Evolutionary conservation across 345 rosid genomes (phyloP).

Genomic region (Eucalyptus pauciflora): DNA sequence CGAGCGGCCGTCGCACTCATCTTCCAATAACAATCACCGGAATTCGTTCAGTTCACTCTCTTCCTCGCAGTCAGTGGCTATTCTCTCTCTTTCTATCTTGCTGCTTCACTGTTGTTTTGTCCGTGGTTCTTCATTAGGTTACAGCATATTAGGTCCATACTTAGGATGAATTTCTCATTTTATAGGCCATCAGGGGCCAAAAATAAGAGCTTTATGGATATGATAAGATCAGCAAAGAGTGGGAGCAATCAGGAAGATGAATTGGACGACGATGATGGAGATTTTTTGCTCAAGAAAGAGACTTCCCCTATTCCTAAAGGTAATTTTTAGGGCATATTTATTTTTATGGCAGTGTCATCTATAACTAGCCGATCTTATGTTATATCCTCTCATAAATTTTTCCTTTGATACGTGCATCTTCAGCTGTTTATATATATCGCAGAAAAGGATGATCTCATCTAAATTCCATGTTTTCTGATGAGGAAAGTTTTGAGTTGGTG

Average conservation of each 20-base stretch:
- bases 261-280: conserved; percentile 68
- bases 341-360: neutral
- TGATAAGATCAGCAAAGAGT: conserved; percentile 76
- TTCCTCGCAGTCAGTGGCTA: conserved; percentile 56
- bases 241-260: conserved; percentile 41
- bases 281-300: conserved; percentile 60
- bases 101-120: neutral
- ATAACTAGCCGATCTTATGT: neutral
- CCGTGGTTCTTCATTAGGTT: neutral
- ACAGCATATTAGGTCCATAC: neutral
- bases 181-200: conserved; percentile 51
- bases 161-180: neutral
- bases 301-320: conserved; percentile 48
- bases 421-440: neutral
- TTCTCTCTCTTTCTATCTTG: neutral
- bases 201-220: conserved; percentile 80
- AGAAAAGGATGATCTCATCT: neutral
- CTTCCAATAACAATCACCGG: conserved; percentile 31
- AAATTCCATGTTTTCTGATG: neutral
- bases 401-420: neutral
- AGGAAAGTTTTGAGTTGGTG: neutral
- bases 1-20: conserved; percentile 50
- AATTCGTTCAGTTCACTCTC: conserved; percentile 60
- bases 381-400: neutral
- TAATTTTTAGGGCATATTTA: neutral